These are phyloP conservation scores for Coemansia sp. DNA, from an alignment of 192 early-diverging fungal genomes.

Conservation along the genomic window DNA sequence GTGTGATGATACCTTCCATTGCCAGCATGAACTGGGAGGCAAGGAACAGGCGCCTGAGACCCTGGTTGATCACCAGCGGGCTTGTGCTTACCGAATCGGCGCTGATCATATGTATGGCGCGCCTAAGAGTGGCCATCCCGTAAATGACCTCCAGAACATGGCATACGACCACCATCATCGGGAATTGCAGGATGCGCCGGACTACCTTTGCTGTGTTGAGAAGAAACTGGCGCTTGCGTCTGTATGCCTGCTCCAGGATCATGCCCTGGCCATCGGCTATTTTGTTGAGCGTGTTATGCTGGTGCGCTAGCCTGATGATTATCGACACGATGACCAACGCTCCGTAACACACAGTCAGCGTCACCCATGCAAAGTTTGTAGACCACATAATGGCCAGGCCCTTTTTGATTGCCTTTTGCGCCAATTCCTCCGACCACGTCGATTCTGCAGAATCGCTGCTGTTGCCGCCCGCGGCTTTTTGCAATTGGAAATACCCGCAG, in stretches of 20 bases:
- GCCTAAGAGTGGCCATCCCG: conserved; percentile 31
- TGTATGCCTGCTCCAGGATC: conserved; percentile 21
- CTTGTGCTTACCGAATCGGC: conserved; percentile 6
- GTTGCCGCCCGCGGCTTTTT: not conserved
- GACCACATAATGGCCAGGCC: conserved; percentile 47
- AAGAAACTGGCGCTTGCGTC: conserved; percentile 34
- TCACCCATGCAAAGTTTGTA: conserved; percentile 51
- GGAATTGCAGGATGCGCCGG: conserved; percentile 53
- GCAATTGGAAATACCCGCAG: conserved; percentile 45
- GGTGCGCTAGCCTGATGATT: conserved; percentile 39
- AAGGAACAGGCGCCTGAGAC: conserved; percentile 35
- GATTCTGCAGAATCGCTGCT: not conserved
- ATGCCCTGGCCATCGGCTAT: conserved; percentile 20
- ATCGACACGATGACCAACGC: conserved; percentile 41
- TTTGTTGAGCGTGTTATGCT: conserved; percentile 21
- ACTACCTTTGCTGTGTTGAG: conserved; percentile 32
- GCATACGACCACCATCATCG: conserved; percentile 47
- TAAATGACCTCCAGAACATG: conserved; percentile 50
- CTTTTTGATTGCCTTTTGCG: conserved; percentile 34
- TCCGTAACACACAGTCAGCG: conserved; percentile 50
- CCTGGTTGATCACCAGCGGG: conserved; percentile 6
- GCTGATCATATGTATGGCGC: conserved; percentile 28
- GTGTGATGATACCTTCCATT: conserved; percentile 46
- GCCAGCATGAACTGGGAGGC: conserved; percentile 48
- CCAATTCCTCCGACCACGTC: conserved; percentile 28